phyloP scores from a whole-genome alignment of 495 filamentous ascomycete species.

The Neurospora africana region DNA sequence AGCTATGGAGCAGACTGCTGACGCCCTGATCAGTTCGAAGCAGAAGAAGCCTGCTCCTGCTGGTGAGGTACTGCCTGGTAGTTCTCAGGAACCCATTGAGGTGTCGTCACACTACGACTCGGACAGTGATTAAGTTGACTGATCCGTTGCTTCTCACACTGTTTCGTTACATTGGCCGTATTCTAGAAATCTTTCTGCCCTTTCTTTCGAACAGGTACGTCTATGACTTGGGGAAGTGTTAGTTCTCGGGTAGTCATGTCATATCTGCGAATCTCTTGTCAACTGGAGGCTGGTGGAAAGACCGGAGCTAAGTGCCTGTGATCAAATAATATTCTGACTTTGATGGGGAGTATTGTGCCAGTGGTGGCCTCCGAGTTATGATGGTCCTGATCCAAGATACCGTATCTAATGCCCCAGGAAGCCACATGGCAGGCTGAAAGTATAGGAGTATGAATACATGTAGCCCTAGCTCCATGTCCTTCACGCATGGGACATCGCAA shows the following conservation, averaged over 20 bases:
- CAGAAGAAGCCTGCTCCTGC: neutral
- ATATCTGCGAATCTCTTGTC: neutral
- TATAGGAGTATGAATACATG: neutral
- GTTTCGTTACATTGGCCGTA: neutral
- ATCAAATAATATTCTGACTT: neutral
- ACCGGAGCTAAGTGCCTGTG: neutral
- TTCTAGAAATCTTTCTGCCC: neutral
- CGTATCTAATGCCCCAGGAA: neutral
- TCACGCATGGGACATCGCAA: neutral
- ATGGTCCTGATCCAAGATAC: neutral
- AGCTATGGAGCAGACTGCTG: neutral
- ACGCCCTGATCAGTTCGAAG: neutral
- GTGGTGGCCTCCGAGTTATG: neutral
- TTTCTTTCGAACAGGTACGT: neutral
- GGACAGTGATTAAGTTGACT: neutral
- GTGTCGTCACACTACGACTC: neutral
- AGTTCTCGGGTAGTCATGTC: neutral
- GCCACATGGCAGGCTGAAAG: neutral
- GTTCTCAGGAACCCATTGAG: neutral
- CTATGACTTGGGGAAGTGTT: neutral
- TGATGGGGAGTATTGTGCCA: neutral
- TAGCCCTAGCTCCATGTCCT: neutral
- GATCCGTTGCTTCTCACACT: neutral
- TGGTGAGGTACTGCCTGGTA: neutral
- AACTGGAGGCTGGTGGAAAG: neutral